Conservation (phyloP, 352 stramenopile genomes). For the Phytophthora vignae region DNA sequence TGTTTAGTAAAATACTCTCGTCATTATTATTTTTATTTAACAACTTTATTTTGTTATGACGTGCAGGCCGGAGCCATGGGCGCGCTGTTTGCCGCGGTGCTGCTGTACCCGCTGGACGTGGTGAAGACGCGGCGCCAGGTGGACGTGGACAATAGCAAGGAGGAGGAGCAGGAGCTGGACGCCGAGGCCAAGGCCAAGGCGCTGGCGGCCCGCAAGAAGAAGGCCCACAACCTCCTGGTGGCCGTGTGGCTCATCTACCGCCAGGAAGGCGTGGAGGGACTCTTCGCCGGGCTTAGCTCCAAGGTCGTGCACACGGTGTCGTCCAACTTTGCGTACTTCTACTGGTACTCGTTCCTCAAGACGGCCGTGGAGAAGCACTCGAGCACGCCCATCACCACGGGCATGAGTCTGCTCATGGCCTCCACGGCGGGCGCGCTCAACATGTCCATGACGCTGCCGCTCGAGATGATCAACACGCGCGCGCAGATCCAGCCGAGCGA, state of each 20-base stretch:
- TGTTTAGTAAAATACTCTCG: too few relatives aligned
- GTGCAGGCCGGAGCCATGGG: constrained; percentile 74
- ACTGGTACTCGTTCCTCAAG: constrained; percentile 89
- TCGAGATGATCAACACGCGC: constrained; percentile 90
- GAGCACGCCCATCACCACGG: constrained; percentile 58
- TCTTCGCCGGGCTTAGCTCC: constrained; percentile 76
- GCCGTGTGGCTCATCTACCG: constrained; percentile 75
- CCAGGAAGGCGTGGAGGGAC: constrained; percentile 62
- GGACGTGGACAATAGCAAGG: constrained; percentile 47
- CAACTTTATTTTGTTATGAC: constrained; percentile 4
- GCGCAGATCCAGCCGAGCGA: constrained; percentile 75
- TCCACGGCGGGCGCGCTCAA: constrained; percentile 85
- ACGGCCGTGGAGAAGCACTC: constrained; percentile 60
- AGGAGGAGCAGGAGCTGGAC: constrained; percentile 15
- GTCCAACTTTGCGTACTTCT: constrained; percentile 88
- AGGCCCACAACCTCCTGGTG: constrained; percentile 58
- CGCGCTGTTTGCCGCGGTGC: constrained; percentile 75
- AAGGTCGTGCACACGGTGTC: constrained; percentile 81
- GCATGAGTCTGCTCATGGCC: constrained; percentile 80
- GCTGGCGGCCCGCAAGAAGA: constrained; percentile 44
- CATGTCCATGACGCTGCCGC: constrained; percentile 87
- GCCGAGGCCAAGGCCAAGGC: constrained; percentile 36
- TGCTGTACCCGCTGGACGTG: constrained; percentile 81
- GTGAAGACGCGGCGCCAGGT: constrained; percentile 82
- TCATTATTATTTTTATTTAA: too few relatives aligned